Percentiles rank a stretch among this genome's conserved stretches.
Conservation (phyloP, 257 asterid species). For the Solanum pennellii region DNA sequence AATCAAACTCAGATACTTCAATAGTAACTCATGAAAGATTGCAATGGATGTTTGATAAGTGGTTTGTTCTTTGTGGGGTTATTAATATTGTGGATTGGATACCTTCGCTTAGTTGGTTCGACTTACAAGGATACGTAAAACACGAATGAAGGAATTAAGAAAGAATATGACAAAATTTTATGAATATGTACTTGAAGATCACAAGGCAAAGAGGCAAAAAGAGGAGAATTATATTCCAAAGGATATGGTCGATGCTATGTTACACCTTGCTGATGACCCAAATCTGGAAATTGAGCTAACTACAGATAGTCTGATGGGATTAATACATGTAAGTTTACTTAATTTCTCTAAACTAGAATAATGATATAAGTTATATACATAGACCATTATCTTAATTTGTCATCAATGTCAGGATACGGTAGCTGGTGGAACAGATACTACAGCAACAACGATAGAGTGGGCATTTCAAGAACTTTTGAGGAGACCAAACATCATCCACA, state of each 20-base stretch:
- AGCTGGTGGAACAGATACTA: not conserved
- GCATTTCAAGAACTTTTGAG: not conserved
- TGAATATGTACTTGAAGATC: not conserved
- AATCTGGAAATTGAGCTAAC: not conserved
- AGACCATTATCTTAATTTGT: too few relatives aligned
- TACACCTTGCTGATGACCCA: not conserved
- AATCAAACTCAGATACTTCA: not conserved
- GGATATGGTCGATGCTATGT: not conserved
- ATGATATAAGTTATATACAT: too few relatives aligned
- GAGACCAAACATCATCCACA: not conserved
- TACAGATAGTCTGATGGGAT: not conserved
- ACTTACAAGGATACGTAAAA: too few relatives aligned
- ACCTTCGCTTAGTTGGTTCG: not conserved
- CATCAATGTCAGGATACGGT: not conserved
- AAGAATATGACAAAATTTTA: not conserved
- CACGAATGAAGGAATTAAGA: too few relatives aligned
- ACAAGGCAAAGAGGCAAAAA: not conserved
- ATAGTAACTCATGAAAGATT: not conserved
- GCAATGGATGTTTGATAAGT: not conserved
- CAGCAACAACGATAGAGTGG: not conserved
- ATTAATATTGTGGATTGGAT: not conserved
- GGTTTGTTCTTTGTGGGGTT: not conserved
- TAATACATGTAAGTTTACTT: not conserved
- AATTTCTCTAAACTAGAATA: too few relatives aligned
- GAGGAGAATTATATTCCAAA: not conserved